Evolutionary conservation across 139 green algal genomes (phyloP).

Genomic region (Edaphochlamys debaryana): DNA sequence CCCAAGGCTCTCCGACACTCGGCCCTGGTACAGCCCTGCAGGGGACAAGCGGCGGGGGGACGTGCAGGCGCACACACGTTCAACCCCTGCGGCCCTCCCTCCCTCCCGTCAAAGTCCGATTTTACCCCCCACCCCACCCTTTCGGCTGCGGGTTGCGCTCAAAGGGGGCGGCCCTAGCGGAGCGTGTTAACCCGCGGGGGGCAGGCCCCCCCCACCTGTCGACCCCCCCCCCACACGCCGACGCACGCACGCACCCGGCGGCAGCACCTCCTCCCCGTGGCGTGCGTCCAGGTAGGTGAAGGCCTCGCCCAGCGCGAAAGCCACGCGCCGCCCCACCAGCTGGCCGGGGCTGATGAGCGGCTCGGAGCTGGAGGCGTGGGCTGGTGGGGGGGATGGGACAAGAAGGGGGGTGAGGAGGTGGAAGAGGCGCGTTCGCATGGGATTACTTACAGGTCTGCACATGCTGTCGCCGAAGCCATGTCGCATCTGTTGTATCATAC

Average conservation of each 20-base stretch:
- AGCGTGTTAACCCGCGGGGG: neutral
- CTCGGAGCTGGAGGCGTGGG: slow-evolving; percentile 13
- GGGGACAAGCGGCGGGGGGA: neutral
- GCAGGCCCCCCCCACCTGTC: no score
- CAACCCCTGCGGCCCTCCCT: neutral
- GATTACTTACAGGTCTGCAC: no score
- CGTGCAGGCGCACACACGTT: no score
- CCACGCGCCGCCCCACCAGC: slow-evolving; percentile 32
- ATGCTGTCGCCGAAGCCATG: no score
- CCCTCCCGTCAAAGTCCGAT: no score
- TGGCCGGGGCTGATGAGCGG: slow-evolving; percentile 17
- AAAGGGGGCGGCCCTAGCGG: no score
- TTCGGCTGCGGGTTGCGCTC: no score
- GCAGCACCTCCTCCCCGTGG: slow-evolving; percentile 21
- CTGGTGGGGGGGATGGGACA: neutral
- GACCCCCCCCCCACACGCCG: no score
- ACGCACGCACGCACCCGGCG: neutral
- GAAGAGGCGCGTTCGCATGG: no score
- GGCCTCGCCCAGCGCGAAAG: neutral
- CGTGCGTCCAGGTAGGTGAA: slow-evolving; percentile 20
- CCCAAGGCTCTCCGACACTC: slow-evolving; percentile 19
- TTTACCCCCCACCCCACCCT: no score
- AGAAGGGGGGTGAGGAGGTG: neutral
- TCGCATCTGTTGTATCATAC: no score
- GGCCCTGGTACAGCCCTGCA: slow-evolving; percentile 23